A percentile compares a stretch with the other conserved stretches of the same genome.
Conservation (phyloP, 2,329 filamentous ascomycete genomes). For the Fusarium sp. region DNA sequence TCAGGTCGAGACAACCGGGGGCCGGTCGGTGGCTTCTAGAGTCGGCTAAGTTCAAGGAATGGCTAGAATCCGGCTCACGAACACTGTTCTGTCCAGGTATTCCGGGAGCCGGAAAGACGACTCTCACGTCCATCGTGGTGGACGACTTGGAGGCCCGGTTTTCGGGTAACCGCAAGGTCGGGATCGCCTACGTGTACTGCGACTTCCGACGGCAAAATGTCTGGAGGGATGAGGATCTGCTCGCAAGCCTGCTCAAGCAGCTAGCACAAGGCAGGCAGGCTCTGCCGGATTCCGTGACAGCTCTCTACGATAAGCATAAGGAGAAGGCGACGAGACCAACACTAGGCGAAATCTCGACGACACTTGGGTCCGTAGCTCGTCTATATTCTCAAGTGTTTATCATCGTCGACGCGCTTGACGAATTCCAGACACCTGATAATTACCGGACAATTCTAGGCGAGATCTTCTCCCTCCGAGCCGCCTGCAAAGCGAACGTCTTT, state of each 20-base stretch:
- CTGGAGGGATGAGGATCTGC: background rate
- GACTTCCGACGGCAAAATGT: too few species aligned
- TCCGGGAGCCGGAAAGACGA: too few species aligned
- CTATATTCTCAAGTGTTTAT: background rate
- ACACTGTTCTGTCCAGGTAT: too few species aligned
- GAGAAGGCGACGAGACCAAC: background rate
- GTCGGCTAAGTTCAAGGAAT: too few species aligned
- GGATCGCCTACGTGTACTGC: too few species aligned
- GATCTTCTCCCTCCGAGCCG: background rate
- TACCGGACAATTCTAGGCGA: background rate
- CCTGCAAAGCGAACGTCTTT: background rate
- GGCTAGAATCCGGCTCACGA: too few species aligned
- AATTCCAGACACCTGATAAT: background rate
- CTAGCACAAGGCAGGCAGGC: background rate
- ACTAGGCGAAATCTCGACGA: background rate
- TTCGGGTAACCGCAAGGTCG: too few species aligned
- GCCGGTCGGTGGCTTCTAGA: too few species aligned
- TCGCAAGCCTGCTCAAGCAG: conserved; percentile 1
- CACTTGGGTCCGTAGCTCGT: background rate
- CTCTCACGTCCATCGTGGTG: too few species aligned
- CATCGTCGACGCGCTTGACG: conserved; percentile 11
- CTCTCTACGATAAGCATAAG: background rate
- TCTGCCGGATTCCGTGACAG: background rate
- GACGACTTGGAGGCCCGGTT: too few species aligned
- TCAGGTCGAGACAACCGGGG: too few species aligned